Conservation (phyloP, 169 alveolate genomes). For the Plasmodium malariae region DNA sequence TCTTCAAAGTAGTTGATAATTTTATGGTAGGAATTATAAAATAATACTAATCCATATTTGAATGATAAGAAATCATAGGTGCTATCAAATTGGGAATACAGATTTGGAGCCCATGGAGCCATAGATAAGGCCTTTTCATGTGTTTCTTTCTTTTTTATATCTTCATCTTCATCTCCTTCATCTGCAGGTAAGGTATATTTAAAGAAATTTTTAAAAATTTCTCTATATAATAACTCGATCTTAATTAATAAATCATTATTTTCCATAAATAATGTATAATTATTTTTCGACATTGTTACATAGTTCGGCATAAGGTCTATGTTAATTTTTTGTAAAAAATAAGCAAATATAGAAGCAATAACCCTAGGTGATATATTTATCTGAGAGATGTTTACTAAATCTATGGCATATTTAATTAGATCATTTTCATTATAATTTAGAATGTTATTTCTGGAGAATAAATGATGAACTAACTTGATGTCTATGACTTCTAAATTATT, state of each 20-base stretch:
- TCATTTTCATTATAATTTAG: slow-evolving; percentile 47
- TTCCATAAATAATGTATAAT: slow-evolving; percentile 7
- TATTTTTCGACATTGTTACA: slow-evolving; percentile 3
- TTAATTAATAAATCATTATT: slow-evolving; percentile 34
- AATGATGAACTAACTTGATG: slow-evolving; percentile 14
- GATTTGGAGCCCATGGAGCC: slow-evolving; percentile 38
- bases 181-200: not conserved
- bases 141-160: not conserved
- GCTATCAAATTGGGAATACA: slow-evolving; percentile 6
- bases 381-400: slow-evolving; percentile 43
- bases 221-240: slow-evolving; percentile 18
- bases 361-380: slow-evolving; percentile 51
- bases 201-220: slow-evolving; percentile 24
- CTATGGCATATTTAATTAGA: slow-evolving; percentile 12
- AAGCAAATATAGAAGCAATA: slow-evolving; percentile 12
- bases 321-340: slow-evolving; percentile 25
- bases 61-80: slow-evolving; percentile 48
- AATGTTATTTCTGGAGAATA: slow-evolving; percentile 25
- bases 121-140: not conserved
- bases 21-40: slow-evolving; percentile 1
- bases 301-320: slow-evolving; percentile 35
- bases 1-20: slow-evolving; percentile 7
- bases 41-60: slow-evolving; percentile 32
- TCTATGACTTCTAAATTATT: slow-evolving; percentile 19
- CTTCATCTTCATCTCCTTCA: not conserved